phyloP scores from a whole-genome alignment of 371 early-diverging fungal species.

The Mortierella sp. region DNA sequence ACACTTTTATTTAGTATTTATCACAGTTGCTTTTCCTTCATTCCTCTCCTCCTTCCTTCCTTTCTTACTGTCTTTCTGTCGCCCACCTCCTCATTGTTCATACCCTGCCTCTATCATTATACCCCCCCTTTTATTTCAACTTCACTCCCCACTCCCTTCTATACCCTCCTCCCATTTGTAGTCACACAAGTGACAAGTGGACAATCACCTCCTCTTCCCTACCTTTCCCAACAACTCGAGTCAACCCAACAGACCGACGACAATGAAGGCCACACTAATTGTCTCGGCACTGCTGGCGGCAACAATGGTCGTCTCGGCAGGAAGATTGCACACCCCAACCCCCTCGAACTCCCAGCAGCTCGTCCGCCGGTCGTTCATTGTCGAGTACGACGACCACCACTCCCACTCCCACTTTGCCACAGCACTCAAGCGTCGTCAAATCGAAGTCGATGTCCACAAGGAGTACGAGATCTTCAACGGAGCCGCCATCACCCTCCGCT shows the following conservation, averaged over 20 bases:
- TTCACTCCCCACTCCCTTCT: background rate
- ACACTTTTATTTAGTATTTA: background rate
- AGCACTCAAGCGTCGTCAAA: constrained; percentile 25
- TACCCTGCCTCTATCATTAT: background rate
- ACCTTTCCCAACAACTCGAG: background rate
- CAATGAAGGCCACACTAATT: constrained; percentile 29
- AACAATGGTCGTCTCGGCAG: constrained; percentile 34
- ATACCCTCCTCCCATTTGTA: background rate
- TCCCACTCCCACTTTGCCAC: constrained; percentile 21
- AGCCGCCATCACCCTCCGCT: constrained; percentile 35
- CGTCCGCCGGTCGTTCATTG: constrained; percentile 21
- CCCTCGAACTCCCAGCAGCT: background rate
- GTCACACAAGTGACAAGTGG: background rate
- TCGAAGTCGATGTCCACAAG: constrained; percentile 34
- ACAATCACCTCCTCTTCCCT: background rate
- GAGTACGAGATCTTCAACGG: constrained; percentile 47
- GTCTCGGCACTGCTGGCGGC: constrained; percentile 34
- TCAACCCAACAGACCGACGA: background rate
- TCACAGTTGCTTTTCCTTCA: background rate
- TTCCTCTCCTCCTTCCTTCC: background rate
- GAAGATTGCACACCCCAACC: constrained; percentile 20
- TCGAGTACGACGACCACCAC: constrained; percentile 29
- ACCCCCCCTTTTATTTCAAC: background rate
- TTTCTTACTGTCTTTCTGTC: background rate
- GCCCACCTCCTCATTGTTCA: background rate